Conservation (phyloP, 495 filamentous ascomycete species). For the Zalerion maritima region DNA sequence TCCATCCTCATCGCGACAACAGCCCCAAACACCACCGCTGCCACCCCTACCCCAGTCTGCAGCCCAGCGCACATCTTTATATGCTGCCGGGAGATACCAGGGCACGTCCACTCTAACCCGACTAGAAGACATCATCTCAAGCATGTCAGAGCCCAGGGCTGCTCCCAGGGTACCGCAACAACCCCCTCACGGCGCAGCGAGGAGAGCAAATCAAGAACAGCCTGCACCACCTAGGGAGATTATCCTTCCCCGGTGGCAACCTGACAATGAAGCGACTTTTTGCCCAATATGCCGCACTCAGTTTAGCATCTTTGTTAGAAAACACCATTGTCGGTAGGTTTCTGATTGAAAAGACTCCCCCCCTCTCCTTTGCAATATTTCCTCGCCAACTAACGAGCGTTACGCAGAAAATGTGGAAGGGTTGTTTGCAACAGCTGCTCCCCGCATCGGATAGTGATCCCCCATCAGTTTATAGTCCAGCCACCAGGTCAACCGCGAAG, state of each 20-base stretch:
- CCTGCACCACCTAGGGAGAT: conserved; percentile 14
- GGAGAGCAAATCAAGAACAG: too few species aligned
- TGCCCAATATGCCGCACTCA: conserved; percentile 69
- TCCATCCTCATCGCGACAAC: too few species aligned
- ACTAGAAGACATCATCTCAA: too few species aligned
- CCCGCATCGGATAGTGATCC: conserved; percentile 89
- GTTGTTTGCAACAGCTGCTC: conserved; percentile 89
- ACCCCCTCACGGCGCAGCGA: too few species aligned
- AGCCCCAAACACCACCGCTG: too few species aligned
- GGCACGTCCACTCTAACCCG: too few species aligned
- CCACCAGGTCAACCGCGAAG: conserved; percentile 43
- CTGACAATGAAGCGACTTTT: conserved; percentile 57
- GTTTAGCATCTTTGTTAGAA: conserved; percentile 78
- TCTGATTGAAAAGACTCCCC: too few species aligned
- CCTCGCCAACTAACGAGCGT: conserved; percentile 7
- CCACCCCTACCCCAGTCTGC: too few species aligned
- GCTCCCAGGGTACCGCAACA: too few species aligned
- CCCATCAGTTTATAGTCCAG: conserved; percentile 80
- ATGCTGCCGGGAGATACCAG: too few species aligned
- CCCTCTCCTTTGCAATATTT: not conserved
- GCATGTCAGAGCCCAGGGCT: too few species aligned
- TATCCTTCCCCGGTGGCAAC: conserved; percentile 66
- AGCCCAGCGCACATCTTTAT: too few species aligned
- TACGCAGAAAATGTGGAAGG: conserved; percentile 70
- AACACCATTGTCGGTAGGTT: conserved; percentile 72